A percentile compares a stretch with the other conserved stretches of the same genome.
These are phyloP conservation scores for Biancaea sappan DNA, from an alignment of 306 rosid species.

Conservation along the genomic window DNA sequence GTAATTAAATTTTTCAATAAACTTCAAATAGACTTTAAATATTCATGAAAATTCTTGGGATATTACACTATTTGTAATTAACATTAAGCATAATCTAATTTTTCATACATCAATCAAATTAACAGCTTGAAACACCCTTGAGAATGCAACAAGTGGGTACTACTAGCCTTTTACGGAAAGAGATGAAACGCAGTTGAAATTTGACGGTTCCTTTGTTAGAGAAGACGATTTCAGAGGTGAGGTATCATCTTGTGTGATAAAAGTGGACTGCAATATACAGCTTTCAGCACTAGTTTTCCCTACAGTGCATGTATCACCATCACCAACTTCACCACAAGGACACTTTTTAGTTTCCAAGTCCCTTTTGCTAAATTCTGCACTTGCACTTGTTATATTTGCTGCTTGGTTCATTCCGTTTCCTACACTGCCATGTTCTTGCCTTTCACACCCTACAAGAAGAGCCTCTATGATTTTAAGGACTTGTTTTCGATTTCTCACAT, in stretches of 20 bases:
- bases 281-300: constrained; percentile 38
- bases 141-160: constrained; percentile 9
- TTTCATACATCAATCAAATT: too few species aligned
- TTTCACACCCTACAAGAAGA: constrained; percentile 78
- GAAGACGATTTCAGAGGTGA: constrained; percentile 63
- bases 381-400: constrained; percentile 41
- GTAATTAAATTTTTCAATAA: too few species aligned
- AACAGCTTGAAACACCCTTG: constrained; percentile 11
- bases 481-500: constrained; percentile 88
- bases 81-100: too few species aligned
- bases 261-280: constrained; percentile 40
- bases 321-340: constrained; percentile 30
- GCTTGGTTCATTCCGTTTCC: constrained; percentile 59
- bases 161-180: constrained; percentile 75
- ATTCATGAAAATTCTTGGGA: too few species aligned
- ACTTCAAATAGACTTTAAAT: too few species aligned
- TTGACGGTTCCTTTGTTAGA: constrained; percentile 59
- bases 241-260: constrained; percentile 46
- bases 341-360: constrained; percentile 32
- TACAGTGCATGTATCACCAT: too few species aligned
- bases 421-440: constrained; percentile 44
- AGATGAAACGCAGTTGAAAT: constrained; percentile 47
- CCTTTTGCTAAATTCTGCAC: constrained; percentile 39
- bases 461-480: constrained; percentile 89
- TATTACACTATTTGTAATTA: too few species aligned